Evolutionary conservation across 805 yeast genomes (phyloP).

Genomic region (Saturnispora kantuleensis): DNA sequence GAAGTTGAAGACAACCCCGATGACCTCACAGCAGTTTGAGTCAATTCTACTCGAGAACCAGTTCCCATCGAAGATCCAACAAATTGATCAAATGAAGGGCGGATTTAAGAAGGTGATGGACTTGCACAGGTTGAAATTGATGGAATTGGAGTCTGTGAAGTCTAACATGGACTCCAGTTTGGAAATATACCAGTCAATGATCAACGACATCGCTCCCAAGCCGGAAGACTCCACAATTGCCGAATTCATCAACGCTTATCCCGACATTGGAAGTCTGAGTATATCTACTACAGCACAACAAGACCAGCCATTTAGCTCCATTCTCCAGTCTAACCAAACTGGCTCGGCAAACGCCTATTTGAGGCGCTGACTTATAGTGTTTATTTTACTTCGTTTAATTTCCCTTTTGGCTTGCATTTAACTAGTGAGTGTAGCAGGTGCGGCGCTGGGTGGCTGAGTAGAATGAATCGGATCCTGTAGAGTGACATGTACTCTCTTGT

Average conservation of each 20-base stretch:
- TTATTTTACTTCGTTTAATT: not conserved
- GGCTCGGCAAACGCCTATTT: constrained; percentile 10
- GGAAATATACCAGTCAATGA: constrained; percentile 54
- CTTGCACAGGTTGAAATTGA: constrained; percentile 63
- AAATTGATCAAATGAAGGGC: constrained; percentile 63
- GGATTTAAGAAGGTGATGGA: constrained; percentile 67
- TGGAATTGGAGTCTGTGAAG: constrained; percentile 66
- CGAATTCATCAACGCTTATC: constrained; percentile 10
- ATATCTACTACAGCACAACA: constrained; percentile 2
- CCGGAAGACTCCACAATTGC: constrained; percentile 11
- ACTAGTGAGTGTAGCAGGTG: no score
- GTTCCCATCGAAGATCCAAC: constrained; percentile 63
- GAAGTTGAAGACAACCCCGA: constrained; percentile 28
- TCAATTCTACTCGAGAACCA: constrained; percentile 43
- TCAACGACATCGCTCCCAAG: constrained; percentile 13
- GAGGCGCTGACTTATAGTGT: not conserved
- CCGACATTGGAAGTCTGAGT: constrained; percentile 11
- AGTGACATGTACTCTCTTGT: no score
- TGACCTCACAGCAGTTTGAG: constrained; percentile 26
- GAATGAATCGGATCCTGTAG: no score
- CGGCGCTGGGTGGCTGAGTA: no score
- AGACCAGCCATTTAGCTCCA: not conserved
- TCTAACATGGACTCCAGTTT: constrained; percentile 63
- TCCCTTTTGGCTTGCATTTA: not conserved
- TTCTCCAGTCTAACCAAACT: constrained; percentile 9